A percentile compares a stretch with the other conserved stretches of the same genome.
Conservation (phyloP, 345 rosid genomes). For the Diplotaxis tenuifolia region DNA sequence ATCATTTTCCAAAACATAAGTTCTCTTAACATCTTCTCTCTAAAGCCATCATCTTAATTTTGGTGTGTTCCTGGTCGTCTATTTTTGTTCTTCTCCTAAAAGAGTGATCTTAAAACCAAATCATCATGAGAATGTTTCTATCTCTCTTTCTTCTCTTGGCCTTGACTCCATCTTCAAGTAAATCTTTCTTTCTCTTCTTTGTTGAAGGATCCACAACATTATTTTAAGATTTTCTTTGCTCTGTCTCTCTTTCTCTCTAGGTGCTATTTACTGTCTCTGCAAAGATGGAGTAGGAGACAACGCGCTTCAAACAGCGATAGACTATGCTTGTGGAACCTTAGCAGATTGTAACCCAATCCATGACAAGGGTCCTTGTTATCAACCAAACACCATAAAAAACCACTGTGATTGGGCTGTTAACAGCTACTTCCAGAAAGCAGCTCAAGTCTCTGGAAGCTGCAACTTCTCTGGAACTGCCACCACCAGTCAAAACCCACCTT, state of each 20-base stretch:
- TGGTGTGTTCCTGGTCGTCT: slow-evolving; percentile 5
- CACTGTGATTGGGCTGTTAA: slow-evolving; percentile 45
- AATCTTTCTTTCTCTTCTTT: slow-evolving; percentile 28
- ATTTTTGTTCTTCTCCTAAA: slow-evolving; percentile 14
- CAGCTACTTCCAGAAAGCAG: slow-evolving; percentile 38
- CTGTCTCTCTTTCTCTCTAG: slow-evolving; percentile 31
- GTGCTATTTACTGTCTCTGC: slow-evolving; percentile 81
- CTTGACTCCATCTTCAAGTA: slow-evolving; percentile 66
- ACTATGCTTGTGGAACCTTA: slow-evolving; percentile 95
- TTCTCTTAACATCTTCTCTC: background rate
- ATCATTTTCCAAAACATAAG: slow-evolving; percentile 10
- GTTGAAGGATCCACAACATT: background rate
- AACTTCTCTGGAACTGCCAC: slow-evolving; percentile 36
- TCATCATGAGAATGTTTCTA: slow-evolving; percentile 59
- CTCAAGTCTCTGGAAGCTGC: slow-evolving; percentile 36
- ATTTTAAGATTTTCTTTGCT: background rate
- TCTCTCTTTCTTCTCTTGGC: slow-evolving; percentile 54
- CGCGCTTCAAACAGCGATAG: slow-evolving; percentile 62
- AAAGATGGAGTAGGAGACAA: slow-evolving; percentile 61
- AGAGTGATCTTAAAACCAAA: slow-evolving; percentile 11
- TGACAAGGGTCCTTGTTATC: slow-evolving; percentile 72
- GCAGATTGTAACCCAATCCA: slow-evolving; percentile 60
- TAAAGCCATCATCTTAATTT: slow-evolving; percentile 28
- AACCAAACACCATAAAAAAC: slow-evolving; percentile 63
- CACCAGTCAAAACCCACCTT: slow-evolving; percentile 34